A percentile compares a stretch with the other conserved stretches of the same genome.
These are phyloP conservation scores for Eudorina sp. DNA, from an alignment of 139 green algal species.

Conservation along the genomic window DNA sequence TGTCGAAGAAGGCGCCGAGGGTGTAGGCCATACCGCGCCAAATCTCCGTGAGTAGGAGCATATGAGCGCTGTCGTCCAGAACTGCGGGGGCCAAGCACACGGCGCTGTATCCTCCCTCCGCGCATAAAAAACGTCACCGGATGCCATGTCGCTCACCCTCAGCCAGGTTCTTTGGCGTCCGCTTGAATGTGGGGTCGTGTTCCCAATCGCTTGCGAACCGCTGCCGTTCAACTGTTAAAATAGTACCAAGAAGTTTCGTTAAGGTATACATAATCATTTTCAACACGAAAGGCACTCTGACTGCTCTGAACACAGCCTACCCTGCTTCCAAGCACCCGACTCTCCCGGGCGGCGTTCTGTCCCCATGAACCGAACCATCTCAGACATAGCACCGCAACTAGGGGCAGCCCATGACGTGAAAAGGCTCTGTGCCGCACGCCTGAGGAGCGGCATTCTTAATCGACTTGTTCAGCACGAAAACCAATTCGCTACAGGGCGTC, in stretches of 20 bases:
- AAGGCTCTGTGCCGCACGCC: conserved; percentile 38
- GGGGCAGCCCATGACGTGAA: conserved; percentile 18
- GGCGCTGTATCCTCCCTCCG: too few relatives aligned
- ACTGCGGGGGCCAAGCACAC: conserved; percentile 64
- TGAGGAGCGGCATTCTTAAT: conserved; percentile 52
- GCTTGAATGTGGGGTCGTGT: conserved; percentile 73
- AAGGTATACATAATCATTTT: not conserved
- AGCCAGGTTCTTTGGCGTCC: conserved; percentile 67
- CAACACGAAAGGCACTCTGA: not conserved
- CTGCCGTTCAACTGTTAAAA: conserved; percentile 53
- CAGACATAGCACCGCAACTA: conserved; percentile 21
- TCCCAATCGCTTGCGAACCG: conserved; percentile 63
- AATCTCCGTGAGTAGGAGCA: conserved; percentile 98
- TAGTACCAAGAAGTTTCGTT: not conserved
- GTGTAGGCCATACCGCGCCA: conserved; percentile 91
- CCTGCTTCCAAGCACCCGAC: conserved; percentile 63
- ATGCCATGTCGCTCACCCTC: conserved; percentile 54
- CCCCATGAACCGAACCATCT: conserved; percentile 55
- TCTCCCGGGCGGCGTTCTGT: conserved; percentile 60
- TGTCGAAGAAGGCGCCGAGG: conserved; percentile 97
- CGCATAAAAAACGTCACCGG: too few relatives aligned
- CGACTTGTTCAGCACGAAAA: too few relatives aligned
- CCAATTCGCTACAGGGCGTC: not conserved
- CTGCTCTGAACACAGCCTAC: conserved; percentile 30
- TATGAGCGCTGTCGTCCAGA: conserved; percentile 93